phyloP scores from a whole-genome alignment of 345 rosid genomes.

The Hypericum perforatum region DNA sequence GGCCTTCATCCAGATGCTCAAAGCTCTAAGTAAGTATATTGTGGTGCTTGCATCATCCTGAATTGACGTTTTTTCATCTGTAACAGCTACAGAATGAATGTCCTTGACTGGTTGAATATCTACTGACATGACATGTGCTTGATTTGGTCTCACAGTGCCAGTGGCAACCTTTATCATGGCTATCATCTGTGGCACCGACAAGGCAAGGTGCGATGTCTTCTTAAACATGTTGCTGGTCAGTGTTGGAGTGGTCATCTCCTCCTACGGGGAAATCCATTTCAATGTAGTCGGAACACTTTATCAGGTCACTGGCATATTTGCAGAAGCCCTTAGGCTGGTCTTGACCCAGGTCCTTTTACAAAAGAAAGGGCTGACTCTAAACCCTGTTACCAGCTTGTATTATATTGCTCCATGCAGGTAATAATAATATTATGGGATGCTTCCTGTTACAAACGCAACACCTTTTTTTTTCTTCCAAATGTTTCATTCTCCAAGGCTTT shows the following conservation, averaged over 20 bases:
- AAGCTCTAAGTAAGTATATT: conserved; percentile 96
- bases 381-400: conserved; percentile 90
- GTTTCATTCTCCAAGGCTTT: too few relatives aligned
- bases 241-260: conserved; percentile 87
- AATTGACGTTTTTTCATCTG: too few relatives aligned
- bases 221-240: conserved; percentile 92
- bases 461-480: too few relatives aligned
- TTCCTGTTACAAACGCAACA: too few relatives aligned
- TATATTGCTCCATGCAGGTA: conserved; percentile 99
- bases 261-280: conserved; percentile 95
- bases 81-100: too few relatives aligned
- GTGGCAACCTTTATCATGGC: conserved; percentile 87
- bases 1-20: conserved; percentile 99
- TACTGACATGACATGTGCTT: conserved; percentile 12
- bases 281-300: conserved; percentile 81
- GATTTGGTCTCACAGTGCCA: conserved; percentile 63
- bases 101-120: too few relatives aligned
- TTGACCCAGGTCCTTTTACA: conserved; percentile 94
- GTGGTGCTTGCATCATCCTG: too few relatives aligned
- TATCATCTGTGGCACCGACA: conserved; percentile 86
- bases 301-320: conserved; percentile 94
- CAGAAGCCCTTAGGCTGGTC: conserved; percentile 94
- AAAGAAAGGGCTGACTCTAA: conserved; percentile 79
- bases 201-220: conserved; percentile 83
- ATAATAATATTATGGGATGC: conserved; percentile 4